Conservation (phyloP, 768 basidiomycete species). For the Suillus fuscotomentosus region DNA sequence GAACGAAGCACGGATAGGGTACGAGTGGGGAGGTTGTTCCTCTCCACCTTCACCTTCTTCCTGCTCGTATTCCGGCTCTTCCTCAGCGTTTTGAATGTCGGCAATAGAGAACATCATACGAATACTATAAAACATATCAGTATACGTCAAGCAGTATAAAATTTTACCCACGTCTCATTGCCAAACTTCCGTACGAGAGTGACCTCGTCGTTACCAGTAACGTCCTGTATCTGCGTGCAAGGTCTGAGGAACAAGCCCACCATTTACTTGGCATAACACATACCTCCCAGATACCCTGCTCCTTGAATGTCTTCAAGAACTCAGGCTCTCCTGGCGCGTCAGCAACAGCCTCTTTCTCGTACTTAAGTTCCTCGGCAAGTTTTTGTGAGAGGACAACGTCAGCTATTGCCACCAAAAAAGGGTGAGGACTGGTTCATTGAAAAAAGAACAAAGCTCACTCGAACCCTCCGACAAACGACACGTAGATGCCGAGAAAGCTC, state of each 20-base stretch:
- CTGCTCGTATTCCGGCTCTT: constrained; percentile 36
- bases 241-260: neutral
- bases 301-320: constrained; percentile 74
- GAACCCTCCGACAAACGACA: constrained; percentile 41
- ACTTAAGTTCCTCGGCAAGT: constrained; percentile 79
- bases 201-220: constrained; percentile 76
- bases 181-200: constrained; percentile 81
- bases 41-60: constrained; percentile 36
- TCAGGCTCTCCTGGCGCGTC: constrained; percentile 52
- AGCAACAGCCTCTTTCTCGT: constrained; percentile 63
- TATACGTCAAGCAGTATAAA: neutral
- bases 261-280: constrained; percentile 19
- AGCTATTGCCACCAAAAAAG: constrained; percentile 38
- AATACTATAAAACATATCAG: constrained; percentile 49
- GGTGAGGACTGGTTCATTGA: neutral
- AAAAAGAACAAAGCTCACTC: constrained; percentile 29
- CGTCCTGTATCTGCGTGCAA: constrained; percentile 61
- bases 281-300: constrained; percentile 78
- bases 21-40: constrained; percentile 37
- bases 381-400: constrained; percentile 76
- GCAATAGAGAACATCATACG: constrained; percentile 91
- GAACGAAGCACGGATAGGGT: constrained; percentile 77
- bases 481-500: constrained; percentile 41
- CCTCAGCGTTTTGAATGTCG: constrained; percentile 64
- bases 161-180: constrained; percentile 72